These are phyloP conservation scores for Trichosporon sp. DNA, from an alignment of 1,284 basidiomycete genomes.

Conservation along the genomic window DNA sequence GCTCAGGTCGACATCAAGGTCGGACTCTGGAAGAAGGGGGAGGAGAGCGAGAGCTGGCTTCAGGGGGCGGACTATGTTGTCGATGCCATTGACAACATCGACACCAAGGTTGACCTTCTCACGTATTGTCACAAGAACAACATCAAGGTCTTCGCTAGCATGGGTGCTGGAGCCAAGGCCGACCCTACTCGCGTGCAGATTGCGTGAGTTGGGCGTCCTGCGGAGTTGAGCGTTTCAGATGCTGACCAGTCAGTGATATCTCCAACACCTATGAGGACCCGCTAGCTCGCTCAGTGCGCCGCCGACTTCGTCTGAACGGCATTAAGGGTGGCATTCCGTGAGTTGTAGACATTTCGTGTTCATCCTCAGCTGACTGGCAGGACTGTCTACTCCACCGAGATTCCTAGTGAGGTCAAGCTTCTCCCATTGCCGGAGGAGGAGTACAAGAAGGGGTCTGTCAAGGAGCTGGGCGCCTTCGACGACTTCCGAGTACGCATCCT, in stretches of 20 bases:
- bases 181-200: slow-evolving; percentile 96
- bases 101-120: slow-evolving; percentile 85
- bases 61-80: slow-evolving; percentile 85
- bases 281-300: slow-evolving; percentile 81
- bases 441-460: slow-evolving; percentile 80
- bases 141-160: slow-evolving; percentile 88
- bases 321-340: slow-evolving; percentile 68
- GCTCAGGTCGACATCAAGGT: slow-evolving; percentile 66
- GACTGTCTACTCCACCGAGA: slow-evolving; percentile 95
- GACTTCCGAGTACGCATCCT: slow-evolving; percentile 69
- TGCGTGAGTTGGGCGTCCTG: slow-evolving; percentile 37
- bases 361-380: slow-evolving; percentile 23
- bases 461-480: slow-evolving; percentile 85
- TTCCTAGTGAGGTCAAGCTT: slow-evolving; percentile 75
- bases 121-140: slow-evolving; percentile 70
- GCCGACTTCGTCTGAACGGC: slow-evolving; percentile 66
- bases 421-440: slow-evolving; percentile 89
- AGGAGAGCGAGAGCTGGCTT: slow-evolving; percentile 60
- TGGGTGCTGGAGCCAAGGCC: slow-evolving; percentile 95
- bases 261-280: slow-evolving; percentile 91
- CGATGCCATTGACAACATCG: slow-evolving; percentile 94
- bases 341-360: slow-evolving; percentile 14
- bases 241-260: slow-evolving; percentile 61
- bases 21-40: slow-evolving; percentile 75
- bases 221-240: neutral